Evolutionary conservation across 2,329 filamentous ascomycete species (phyloP), one percentile per base, ranked within the genome.

Genomic region (Eutypella sp.): DNA sequence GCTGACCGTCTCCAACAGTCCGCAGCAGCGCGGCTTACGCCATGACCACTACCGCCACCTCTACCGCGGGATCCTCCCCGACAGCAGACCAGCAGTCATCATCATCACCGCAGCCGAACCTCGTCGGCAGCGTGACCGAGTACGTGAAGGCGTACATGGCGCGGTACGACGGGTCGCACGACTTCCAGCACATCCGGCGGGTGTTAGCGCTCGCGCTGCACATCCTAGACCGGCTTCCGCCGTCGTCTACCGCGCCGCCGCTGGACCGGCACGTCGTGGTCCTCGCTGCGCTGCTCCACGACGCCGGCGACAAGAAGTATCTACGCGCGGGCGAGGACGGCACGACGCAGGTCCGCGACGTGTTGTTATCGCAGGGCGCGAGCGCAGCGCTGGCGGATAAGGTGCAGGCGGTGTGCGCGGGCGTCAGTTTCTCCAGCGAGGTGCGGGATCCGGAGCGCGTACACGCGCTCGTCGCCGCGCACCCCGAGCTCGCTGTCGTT

Each of bases 241-340:
- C 56, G 11, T 38, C 36, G 4, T n/a, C n/a, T n/a, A n/a, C n/a
- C n/a, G n/a, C n/a, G n/a, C 46, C 54, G 33, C 38, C 58, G 16
- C 60, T 69, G 24, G 74, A 87, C 61, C 68, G 67, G 4, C 69
- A 72, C 10, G 65, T 82, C 22, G 73, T 93, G 52, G 79, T 80
- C 23, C 81, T 95, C 22, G 73, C 81, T 2, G 87, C 87, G 2
- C 75, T 91, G 4, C 76, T 92, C n/a, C 91, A 96, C 68, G 91
- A 96, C 58, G 84, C 95, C 16, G 89, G 87, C 49, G 91, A 96
- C 69, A 82, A 78, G 64, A 96, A 95, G 68, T 95, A 95, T 64
- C 65, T 83, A 15, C 59, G 71, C 45, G 70, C 76, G 1, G 76
- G 74, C 45, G 72, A 84, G 53, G 76, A 84, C 59, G 60, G 71